Evolutionary conservation across 371 early-diverging fungal species (phyloP).

Genomic region (Apophysomyces ossiformis): DNA sequence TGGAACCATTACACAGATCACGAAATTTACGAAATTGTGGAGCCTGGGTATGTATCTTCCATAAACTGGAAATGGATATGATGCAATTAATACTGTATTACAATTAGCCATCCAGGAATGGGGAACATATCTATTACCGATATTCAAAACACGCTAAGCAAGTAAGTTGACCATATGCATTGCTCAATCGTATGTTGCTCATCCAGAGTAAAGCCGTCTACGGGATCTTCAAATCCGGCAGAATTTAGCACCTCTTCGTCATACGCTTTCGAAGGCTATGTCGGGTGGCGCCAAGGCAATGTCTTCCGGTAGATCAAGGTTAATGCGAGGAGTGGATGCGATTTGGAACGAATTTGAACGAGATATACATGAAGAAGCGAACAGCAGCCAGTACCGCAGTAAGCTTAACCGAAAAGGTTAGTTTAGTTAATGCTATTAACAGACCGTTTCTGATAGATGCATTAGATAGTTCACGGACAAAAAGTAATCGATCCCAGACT

Average conservation of each 20-base stretch:
- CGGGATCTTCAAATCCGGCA: conserved; percentile 66
- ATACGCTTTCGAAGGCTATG: conserved; percentile 66
- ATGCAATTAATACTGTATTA: background rate
- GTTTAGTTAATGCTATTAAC: background rate
- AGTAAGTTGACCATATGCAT: conserved; percentile 38
- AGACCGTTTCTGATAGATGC: background rate
- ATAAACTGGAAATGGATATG: background rate
- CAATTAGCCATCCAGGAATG: conserved; percentile 63
- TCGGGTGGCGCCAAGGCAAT: conserved; percentile 56
- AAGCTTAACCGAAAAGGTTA: background rate
- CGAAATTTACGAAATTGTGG: conserved; percentile 68
- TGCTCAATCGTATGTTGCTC: background rate
- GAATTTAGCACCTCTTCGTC: conserved; percentile 62
- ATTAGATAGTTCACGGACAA: conserved; percentile 3
- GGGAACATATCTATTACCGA: conserved; percentile 65
- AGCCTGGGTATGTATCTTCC: conserved; percentile 52
- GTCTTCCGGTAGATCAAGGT: conserved; percentile 53
- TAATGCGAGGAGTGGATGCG: conserved; percentile 55
- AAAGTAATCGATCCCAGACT: background rate
- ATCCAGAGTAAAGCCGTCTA: conserved; percentile 43
- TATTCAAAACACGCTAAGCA: conserved; percentile 66
- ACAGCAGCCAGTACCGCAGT: background rate
- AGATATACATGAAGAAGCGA: conserved; percentile 25
- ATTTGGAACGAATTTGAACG: conserved; percentile 62
- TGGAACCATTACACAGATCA: conserved; percentile 74